These are phyloP conservation scores for Moelleriella libera DNA, from an alignment of 2,329 filamentous ascomycete species.

Conservation along the genomic window DNA sequence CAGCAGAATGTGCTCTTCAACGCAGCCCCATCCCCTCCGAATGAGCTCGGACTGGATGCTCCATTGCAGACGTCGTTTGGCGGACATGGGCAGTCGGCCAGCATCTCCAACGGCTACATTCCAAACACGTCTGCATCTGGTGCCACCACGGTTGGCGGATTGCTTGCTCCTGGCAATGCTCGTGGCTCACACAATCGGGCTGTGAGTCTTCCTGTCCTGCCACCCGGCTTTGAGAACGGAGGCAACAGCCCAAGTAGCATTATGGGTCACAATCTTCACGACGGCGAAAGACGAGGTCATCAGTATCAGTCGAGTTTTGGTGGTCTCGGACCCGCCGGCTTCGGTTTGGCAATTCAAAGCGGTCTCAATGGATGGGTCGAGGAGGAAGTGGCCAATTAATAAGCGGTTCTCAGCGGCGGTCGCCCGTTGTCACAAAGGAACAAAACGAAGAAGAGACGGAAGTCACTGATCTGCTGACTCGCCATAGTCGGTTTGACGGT, in stretches of 20 bases:
- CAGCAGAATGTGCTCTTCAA: slow-evolving; percentile 76
- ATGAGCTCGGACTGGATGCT: slow-evolving; percentile 42
- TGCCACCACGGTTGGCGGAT: slow-evolving; percentile 58
- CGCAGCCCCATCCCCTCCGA: slow-evolving; percentile 47
- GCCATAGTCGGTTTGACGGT: no score
- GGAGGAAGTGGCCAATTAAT: slow-evolving; percentile 48
- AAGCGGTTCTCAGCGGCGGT: slow-evolving; percentile 4
- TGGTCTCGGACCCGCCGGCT: slow-evolving; percentile 41
- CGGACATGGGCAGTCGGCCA: slow-evolving; percentile 51
- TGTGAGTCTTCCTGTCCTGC: slow-evolving; percentile 69
- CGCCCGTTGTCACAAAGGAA: not conserved
- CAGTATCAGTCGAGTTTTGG: slow-evolving; percentile 52
- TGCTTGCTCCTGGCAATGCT: slow-evolving; percentile 56
- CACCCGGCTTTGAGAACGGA: slow-evolving; percentile 48
- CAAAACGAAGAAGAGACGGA: slow-evolving; percentile 10
- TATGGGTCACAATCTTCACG: slow-evolving; percentile 28
- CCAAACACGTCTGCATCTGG: slow-evolving; percentile 36
- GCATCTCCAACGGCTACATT: slow-evolving; percentile 50
- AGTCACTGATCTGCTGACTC: no score
- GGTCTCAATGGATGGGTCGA: slow-evolving; percentile 55
- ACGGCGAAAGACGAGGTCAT: slow-evolving; percentile 46
- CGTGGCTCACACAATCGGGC: slow-evolving; percentile 60
- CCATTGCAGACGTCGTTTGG: slow-evolving; percentile 45
- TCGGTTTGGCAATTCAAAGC: slow-evolving; percentile 48
- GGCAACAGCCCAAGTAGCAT: slow-evolving; percentile 35